A percentile compares a stretch with the other conserved stretches of the same genome.
These are phyloP conservation scores for Orbilia blumenaviensis DNA, from an alignment of 2,329 filamentous ascomycete genomes.

Conservation along the genomic window DNA sequence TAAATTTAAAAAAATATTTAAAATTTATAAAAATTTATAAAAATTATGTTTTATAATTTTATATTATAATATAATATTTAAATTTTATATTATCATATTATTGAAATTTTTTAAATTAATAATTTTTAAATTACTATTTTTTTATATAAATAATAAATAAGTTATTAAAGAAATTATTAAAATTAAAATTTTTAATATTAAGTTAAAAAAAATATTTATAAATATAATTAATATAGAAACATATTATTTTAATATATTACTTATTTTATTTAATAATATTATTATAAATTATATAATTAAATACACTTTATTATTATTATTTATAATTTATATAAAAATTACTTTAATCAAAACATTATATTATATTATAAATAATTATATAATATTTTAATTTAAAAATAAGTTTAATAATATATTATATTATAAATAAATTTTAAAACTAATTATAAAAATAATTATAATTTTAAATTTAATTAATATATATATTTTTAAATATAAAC, in stretches of 20 bases:
- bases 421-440: not conserved
- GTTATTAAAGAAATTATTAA: not conserved
- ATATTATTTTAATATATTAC: not conserved
- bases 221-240: not conserved
- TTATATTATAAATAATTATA: not conserved
- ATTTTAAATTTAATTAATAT: not conserved
- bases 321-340: not conserved
- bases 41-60: not conserved
- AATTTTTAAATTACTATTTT: not conserved
- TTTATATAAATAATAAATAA: not conserved
- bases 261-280: not conserved
- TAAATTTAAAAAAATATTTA: not conserved
- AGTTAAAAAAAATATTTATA: not conserved
- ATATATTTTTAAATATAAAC: not conserved
- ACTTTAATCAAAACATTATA: not conserved
- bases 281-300: no score
- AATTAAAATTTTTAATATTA: not conserved
- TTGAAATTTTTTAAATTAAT: not conserved
- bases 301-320: no score
- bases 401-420: not conserved
- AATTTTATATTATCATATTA: not conserved
- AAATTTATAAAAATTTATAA: not conserved
- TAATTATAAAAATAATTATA: not conserved
- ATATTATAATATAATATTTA: not conserved
- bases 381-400: not conserved